Base-by-base conservation (phyloP, 305 asterid species). In the Fraxinus ornus region DNA sequence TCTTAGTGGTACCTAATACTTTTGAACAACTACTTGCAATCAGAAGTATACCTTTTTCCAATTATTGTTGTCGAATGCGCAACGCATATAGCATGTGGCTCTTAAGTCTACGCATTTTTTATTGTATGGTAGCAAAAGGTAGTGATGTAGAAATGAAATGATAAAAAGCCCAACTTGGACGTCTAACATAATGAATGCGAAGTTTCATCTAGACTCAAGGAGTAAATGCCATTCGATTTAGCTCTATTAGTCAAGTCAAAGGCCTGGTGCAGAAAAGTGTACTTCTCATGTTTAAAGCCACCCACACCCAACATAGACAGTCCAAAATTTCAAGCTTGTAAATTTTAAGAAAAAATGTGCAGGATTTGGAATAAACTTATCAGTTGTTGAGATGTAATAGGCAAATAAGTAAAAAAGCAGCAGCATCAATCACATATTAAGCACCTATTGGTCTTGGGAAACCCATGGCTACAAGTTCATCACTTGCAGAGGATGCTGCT, bases 371-470 rank as follows among this genome's bases (percentile, higher is more conserved):
- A 36, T 37, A 19, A 57, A n/a, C 49, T 75, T 5, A 35, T 47
- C 52, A n/a, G 26, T 21, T 19, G 60, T 1, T 75, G 26, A 75
- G 57, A 39, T 75, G 19, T 22, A 39, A 72, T 19, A 76, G 19
- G 13, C 73, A 64, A 76, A 37, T 7, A 49, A 47, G 47, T 71
- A 73, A 19, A 55, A n/a, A n/a, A 55, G 7, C 68, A 57, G 26
- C 68, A 57, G 10, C 26, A 19, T 5, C 66, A 17, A 19, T 17
- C 22, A 55, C 26, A 30, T 37, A 77, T 35, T 41, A 76, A 79
- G 84, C 84, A 95, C 98, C 98, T 87, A 91, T 85, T 85, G 88
- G 91, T 83, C 86, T 91, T 0, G 89, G 90, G 82, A 94, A 94
- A 81, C 97, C 98, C 97, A 93, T 90, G 84, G 93, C 75, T 75